Evolutionary conservation across 2,329 filamentous ascomycete species (phyloP).

Genomic region (Alternaria postmessia): DNA sequence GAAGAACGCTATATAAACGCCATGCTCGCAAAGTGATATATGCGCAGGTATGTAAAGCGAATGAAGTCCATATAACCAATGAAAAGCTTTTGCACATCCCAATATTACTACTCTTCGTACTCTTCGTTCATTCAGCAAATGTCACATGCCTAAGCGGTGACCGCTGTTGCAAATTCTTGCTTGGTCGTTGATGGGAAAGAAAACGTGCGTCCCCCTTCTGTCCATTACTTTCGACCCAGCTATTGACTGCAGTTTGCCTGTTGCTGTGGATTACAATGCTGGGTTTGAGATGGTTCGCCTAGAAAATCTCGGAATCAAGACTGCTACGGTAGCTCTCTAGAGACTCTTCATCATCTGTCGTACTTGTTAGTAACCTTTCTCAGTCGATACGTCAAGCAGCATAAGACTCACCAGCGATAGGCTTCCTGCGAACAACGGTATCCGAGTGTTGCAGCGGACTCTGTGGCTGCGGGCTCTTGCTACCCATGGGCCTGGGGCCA

Average conservation of each 20-base stretch:
- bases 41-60: conserved; percentile 12
- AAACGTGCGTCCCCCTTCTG: conserved; percentile 4
- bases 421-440: conserved; percentile 49
- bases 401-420: conserved; percentile 42
- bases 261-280: background rate
- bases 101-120: conserved; percentile 7
- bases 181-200: background rate
- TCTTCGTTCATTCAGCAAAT: conserved; percentile 9
- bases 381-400: background rate
- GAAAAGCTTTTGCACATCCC: conserved; percentile 6
- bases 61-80: conserved; percentile 11
- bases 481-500: conserved; percentile 59
- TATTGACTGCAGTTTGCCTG: background rate
- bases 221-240: conserved; percentile 5
- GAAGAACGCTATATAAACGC: conserved; percentile 9
- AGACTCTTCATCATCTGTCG: conserved; percentile 40
- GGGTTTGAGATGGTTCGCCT: conserved; percentile 17
- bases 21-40: conserved; percentile 19
- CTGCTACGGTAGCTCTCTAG: conserved; percentile 46
- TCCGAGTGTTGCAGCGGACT: conserved; percentile 41
- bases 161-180: background rate
- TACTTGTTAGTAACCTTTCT: conserved; percentile 7
- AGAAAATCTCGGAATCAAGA: conserved; percentile 49
- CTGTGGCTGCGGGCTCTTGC: conserved; percentile 48
- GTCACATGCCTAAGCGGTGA: conserved; percentile 10